Percentiles rank a stretch among this genome's conserved stretches.
These are phyloP conservation scores for Nitzschia sp. DNA, from an alignment of 108 stramenopile species.

Conservation along the genomic window DNA sequence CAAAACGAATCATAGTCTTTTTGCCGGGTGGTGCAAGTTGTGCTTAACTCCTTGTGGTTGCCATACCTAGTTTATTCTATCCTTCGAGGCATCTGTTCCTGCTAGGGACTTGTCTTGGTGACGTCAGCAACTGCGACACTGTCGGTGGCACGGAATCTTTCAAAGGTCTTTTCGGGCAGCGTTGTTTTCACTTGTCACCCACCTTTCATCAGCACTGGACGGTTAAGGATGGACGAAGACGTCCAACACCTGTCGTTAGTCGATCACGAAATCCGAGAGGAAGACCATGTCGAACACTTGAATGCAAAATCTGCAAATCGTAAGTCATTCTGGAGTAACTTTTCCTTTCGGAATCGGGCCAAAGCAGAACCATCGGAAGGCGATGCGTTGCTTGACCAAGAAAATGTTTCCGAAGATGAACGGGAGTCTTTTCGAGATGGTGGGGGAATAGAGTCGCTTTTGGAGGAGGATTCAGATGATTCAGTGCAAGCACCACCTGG, in stretches of 20 bases:
- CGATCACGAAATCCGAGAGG: constrained; percentile 8
- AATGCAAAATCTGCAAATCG: neutral
- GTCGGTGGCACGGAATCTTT: too few species aligned
- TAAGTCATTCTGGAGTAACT: neutral
- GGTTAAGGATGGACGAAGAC: neutral
- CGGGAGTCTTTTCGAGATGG: constrained; percentile 1
- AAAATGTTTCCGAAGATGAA: neutral
- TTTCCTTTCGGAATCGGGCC: neutral
- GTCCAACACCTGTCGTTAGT: constrained; percentile 11
- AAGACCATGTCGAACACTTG: constrained; percentile 5
- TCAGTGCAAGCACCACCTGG: constrained; percentile 1
- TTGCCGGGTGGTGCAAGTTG: too few species aligned
- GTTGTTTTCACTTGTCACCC: too few species aligned
- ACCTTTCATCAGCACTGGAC: neutral
- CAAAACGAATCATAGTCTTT: too few species aligned
- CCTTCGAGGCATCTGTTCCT: too few species aligned
- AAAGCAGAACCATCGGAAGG: constrained; percentile 11
- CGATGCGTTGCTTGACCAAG: neutral
- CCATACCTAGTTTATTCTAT: too few species aligned
- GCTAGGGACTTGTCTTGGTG: too few species aligned
- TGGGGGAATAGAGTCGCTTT: neutral
- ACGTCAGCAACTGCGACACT: too few species aligned
- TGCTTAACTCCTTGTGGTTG: too few species aligned
- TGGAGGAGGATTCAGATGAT: neutral
- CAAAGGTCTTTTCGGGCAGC: too few species aligned